Evolutionary conservation across 257 asterid genomes (phyloP), one percentile per base, ranked within the genome.

Genomic region (Catharanthus roseus): DNA sequence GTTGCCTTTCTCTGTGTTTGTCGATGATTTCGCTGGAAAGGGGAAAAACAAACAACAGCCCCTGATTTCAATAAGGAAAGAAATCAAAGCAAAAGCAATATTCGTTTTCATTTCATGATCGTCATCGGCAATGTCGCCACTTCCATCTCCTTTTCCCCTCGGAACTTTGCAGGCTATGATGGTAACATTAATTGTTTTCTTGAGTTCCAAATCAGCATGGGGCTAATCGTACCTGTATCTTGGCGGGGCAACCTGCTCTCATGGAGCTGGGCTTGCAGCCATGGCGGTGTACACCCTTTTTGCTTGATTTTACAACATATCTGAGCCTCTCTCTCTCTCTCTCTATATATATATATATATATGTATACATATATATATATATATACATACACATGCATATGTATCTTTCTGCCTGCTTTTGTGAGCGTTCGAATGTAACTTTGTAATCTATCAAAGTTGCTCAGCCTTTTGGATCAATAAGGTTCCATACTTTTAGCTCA

Each of bases 1-100:
- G 73, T 54, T 74, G 57, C 71, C 78, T 50, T 71, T 67, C 69
- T 72, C 23, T 50, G 38, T 38, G 23, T 68, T 36, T 16, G 60
- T 68, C 69, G 1, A 33, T 65, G 74, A 74, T 70, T 54, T 72
- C 44, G 19, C 16, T 8, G 42, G 1, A 38, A 55, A 19, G 7
- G 49, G 7, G 0, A 29, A 38, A 18, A 50, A 34, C n/a, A 36
- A 72, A 8, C 64, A 63, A 55, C 62, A 24, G 34, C 62, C 62
- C 34, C 26, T 55, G 34, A 55, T 10, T 10, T 10, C 5, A 10
- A 3, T 5, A 55, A 26, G 7, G 6, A 55, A 10, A 26, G 26
- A 10, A 26, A 3, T n/a, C n/a, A 26, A 55, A 55, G 6, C 62
- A n/a, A n/a, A 53, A 29, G 10, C 7, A 0, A 2, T 5, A 10